phyloP scores from a whole-genome alignment of 345 rosid genomes.

The Lenwebbia sp. region DNA sequence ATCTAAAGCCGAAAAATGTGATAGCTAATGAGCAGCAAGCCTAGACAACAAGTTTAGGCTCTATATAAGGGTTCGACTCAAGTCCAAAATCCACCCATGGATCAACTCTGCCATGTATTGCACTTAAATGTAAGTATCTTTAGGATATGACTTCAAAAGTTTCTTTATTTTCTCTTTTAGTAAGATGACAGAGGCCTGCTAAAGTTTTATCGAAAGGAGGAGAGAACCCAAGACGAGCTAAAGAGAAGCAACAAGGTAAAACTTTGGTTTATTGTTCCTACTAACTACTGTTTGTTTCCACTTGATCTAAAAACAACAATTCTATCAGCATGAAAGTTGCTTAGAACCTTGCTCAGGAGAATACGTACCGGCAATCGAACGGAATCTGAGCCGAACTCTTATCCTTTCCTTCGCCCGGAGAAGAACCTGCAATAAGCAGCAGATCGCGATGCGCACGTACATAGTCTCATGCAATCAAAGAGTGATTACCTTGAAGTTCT shows the following conservation, averaged over 20 bases:
- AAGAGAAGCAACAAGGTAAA: not conserved
- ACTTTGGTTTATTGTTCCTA: not conserved
- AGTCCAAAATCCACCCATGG: not conserved
- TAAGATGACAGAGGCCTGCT: not conserved
- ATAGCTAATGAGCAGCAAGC: not conserved
- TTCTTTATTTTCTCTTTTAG: not conserved
- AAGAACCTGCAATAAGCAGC: not conserved
- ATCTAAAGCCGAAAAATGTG: not conserved
- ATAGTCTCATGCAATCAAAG: not conserved
- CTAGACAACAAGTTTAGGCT: not conserved
- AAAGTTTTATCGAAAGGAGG: not conserved
- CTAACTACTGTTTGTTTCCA: not conserved
- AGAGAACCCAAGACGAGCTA: not conserved
- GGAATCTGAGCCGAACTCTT: not conserved
- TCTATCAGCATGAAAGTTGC: not conserved
- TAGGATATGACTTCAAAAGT: not conserved
- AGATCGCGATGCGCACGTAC: not conserved
- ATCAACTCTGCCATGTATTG: not conserved
- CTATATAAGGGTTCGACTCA: not conserved
- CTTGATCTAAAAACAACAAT: not conserved
- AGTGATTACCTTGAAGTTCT: not conserved
- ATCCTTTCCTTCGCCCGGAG: not conserved
- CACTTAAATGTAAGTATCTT: not conserved
- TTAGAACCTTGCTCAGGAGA: not conserved
- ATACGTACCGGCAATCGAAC: not conserved